Base-by-base conservation (phyloP, 495 filamentous ascomycete species). In the Cercophora scortea region DNA sequence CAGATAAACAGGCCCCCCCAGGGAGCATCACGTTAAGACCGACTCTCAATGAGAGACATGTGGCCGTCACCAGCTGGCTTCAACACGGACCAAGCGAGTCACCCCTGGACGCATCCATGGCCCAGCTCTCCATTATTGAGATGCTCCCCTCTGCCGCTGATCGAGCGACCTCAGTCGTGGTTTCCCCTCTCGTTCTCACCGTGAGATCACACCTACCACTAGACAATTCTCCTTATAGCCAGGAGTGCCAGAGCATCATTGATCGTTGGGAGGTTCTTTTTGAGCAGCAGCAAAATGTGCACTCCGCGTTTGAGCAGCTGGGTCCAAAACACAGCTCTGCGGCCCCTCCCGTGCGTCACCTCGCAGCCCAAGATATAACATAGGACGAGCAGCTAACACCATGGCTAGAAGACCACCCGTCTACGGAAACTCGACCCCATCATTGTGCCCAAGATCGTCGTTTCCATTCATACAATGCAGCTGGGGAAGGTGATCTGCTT, bases 201-300 rank as follows among this genome's bases (percentile, higher is more conserved):
- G 77, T 89, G 35, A 87, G 87, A 52, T 86, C 87, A 16, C 78
- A 83, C 67, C 47, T 81, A 64, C 71, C 78, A 45, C 52, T 66
- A 66, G 48, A 71, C 61, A 55, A 73, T 69, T 70, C 74, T 63
- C 70, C 81, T 25, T 80, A 79, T 35, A 75, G 79, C 33, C 79
- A 82, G 56, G 81, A 81, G 15, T 69, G 77, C 4, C 75, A 80
- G 53, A 90, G 81, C 56, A 76, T 88, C 32, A 79, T 94, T 49
- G 82, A 85, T 33, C 78, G 85, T 50, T 95, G 88, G 89, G 84
- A 90, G 55, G 62, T 93, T n/a, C 69, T 83, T 8, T 70, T 65
- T 38, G 74, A 81, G 15, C 72, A 79, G 34, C 74, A 79, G 19
- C 74, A 78, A 43, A 70, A 68, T 7, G 72, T 92, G 10, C 86